A percentile compares a stretch with the other conserved stretches of the same genome.
Evolutionary conservation across 768 basidiomycete species (phyloP).

Genomic region (Tricholoma bakamatsutake): DNA sequence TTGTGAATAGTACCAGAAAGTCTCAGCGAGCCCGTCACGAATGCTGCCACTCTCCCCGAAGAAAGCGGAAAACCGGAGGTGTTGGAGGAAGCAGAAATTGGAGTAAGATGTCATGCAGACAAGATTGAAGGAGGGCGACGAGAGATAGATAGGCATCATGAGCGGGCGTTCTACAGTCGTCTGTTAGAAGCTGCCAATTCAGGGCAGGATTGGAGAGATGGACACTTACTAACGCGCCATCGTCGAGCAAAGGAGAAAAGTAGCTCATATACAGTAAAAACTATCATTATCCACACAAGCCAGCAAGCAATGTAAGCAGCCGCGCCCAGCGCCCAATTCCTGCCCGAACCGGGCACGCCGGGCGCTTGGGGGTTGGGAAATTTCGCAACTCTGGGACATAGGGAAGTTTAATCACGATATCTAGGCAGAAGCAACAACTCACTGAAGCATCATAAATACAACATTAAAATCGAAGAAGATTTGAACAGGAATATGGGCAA

Average conservation of each 20-base stretch:
- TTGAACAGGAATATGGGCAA: constrained; percentile 70
- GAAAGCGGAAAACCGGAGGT: constrained; percentile 72
- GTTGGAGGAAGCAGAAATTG: constrained; percentile 78
- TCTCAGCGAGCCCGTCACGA: constrained; percentile 64
- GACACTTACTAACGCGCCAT: constrained; percentile 73
- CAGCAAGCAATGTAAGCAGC: constrained; percentile 84
- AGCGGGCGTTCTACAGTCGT: constrained; percentile 64
- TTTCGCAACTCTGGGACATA: constrained; percentile 58
- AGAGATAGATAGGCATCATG: constrained; percentile 79
- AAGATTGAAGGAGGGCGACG: constrained; percentile 69
- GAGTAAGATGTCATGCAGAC: constrained; percentile 75
- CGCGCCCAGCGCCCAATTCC: constrained; percentile 77
- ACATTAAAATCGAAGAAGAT: constrained; percentile 89
- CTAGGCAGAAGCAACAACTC: constrained; percentile 27
- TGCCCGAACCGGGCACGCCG: constrained; percentile 65
- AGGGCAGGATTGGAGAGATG: constrained; percentile 5
- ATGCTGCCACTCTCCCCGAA: constrained; percentile 40
- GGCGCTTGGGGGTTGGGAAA: constrained; percentile 65
- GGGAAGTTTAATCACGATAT: neutral
- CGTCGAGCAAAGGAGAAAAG: constrained; percentile 69
- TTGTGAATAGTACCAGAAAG: constrained; percentile 79
- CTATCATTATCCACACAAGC: constrained; percentile 64
- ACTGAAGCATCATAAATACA: constrained; percentile 80
- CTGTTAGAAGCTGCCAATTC: constrained; percentile 15
- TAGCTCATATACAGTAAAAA: constrained; percentile 73